phyloP scores from a whole-genome alignment of 2,329 filamentous ascomycete species.

The Aspergillus eucalypticola region DNA sequence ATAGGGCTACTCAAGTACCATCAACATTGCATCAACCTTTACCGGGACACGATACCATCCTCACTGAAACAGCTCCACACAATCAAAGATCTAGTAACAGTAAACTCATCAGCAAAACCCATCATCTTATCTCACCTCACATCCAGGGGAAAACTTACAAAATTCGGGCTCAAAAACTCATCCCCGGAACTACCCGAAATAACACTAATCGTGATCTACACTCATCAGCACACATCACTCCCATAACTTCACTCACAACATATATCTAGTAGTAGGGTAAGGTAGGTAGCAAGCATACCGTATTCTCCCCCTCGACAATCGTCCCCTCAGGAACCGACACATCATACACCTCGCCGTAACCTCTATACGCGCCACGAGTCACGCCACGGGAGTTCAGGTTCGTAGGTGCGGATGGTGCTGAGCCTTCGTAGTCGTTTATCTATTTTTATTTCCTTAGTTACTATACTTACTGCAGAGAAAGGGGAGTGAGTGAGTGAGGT shows the following conservation, averaged over 20 bases:
- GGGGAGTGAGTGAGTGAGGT: too few species aligned
- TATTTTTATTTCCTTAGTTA: too few species aligned
- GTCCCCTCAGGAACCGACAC: slow-evolving; percentile 61
- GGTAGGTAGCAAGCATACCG: slow-evolving; percentile 29
- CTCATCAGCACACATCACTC: not conserved
- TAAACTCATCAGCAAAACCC: not conserved
- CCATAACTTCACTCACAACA: too few species aligned
- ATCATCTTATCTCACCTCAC: too few species aligned
- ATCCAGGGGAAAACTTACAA: slow-evolving; percentile 28
- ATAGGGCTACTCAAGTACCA: too few species aligned
- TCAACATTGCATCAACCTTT: too few species aligned
- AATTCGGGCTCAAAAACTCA: slow-evolving; percentile 60
- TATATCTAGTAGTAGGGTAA: too few species aligned
- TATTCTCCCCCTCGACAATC: slow-evolving; percentile 62
- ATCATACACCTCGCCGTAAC: slow-evolving; percentile 65
- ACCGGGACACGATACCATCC: not conserved
- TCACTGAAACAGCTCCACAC: slow-evolving; percentile 33
- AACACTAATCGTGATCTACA: slow-evolving; percentile 56
- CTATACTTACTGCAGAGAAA: too few species aligned
- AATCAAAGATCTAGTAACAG: slow-evolving; percentile 30
- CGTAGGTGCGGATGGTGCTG: slow-evolving; percentile 55
- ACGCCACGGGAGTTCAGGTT: slow-evolving; percentile 67
- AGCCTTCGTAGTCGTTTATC: slow-evolving; percentile 57
- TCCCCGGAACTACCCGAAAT: slow-evolving; percentile 60
- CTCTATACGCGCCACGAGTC: slow-evolving; percentile 66